Evolutionary conservation across 495 filamentous ascomycete species (phyloP).

Genomic region (Penicillium paradoxum): DNA sequence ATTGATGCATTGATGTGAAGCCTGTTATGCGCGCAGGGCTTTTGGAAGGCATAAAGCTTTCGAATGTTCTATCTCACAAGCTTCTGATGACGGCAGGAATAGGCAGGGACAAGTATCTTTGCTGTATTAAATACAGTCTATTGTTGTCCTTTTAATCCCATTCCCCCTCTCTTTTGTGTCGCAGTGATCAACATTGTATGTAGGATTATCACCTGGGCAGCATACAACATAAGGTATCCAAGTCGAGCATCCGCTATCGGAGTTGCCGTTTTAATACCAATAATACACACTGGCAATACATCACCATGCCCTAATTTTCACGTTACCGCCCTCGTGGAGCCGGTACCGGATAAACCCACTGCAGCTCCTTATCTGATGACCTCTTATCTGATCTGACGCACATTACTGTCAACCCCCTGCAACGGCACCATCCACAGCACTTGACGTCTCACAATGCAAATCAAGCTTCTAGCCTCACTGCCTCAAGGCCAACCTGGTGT

Average conservation of each 20-base stretch:
- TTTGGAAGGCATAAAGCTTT: too few species aligned
- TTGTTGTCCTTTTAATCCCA: too few species aligned
- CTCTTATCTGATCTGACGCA: conserved; percentile 24
- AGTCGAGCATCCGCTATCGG: not conserved
- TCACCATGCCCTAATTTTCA: conserved; percentile 7
- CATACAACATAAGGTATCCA: too few species aligned
- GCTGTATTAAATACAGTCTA: too few species aligned
- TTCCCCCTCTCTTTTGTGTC: too few species aligned
- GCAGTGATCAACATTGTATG: too few species aligned
- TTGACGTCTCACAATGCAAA: conserved; percentile 12
- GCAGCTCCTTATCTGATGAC: conserved; percentile 9
- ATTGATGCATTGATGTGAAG: too few species aligned
- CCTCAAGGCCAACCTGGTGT: conserved; percentile 23
- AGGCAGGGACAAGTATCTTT: too few species aligned
- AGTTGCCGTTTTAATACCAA: not conserved
- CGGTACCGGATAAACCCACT: not conserved
- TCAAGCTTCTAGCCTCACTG: conserved; percentile 18
- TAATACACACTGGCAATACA: not conserved
- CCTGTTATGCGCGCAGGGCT: too few species aligned
- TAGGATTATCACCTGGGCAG: too few species aligned
- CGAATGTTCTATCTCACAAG: too few species aligned
- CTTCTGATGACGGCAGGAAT: too few species aligned
- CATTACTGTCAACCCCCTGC: not conserved
- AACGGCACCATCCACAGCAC: not conserved
- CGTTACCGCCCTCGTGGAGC: not conserved